A percentile compares a stretch with the other conserved stretches of the same genome.
Conservation (phyloP, 441 rosid species). For the Gossypium aridum region DNA sequence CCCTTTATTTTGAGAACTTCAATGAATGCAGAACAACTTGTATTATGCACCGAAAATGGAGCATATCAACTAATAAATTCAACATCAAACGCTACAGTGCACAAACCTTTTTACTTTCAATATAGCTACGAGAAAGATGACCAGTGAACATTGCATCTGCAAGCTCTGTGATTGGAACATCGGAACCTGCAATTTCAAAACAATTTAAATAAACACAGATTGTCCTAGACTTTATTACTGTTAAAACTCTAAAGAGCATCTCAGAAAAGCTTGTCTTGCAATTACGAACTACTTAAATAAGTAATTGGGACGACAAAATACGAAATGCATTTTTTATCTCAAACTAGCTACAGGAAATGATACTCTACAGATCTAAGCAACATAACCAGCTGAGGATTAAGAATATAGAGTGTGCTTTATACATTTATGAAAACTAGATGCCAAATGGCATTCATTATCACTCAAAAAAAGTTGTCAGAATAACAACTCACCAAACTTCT, state of each 20-base stretch:
- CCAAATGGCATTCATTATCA: constrained; percentile 8
- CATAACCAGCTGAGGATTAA: neutral
- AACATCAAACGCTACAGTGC: neutral
- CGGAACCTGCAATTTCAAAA: constrained; percentile 44
- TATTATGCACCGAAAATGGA: neutral
- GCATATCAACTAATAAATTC: neutral
- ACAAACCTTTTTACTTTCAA: constrained; percentile 38
- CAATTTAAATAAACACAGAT: too few relatives aligned
- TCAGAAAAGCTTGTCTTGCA: neutral
- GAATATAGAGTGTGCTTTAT: neutral
- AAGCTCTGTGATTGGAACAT: constrained; percentile 57
- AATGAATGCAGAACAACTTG: neutral
- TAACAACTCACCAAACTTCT: constrained; percentile 60
- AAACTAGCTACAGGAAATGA: neutral
- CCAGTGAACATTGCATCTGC: constrained; percentile 67
- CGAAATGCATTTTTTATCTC: neutral
- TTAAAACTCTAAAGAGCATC: neutral
- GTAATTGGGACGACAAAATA: neutral
- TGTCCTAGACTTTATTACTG: neutral
- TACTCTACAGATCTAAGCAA: neutral
- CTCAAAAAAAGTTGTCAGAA: constrained; percentile 7
- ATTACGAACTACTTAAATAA: neutral
- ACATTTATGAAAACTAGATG: neutral
- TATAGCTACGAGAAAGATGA: constrained; percentile 28
- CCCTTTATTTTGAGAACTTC: neutral